Evolutionary conservation across 129 eudicot species (phyloP).

Genomic region (Calendula officinalis): DNA sequence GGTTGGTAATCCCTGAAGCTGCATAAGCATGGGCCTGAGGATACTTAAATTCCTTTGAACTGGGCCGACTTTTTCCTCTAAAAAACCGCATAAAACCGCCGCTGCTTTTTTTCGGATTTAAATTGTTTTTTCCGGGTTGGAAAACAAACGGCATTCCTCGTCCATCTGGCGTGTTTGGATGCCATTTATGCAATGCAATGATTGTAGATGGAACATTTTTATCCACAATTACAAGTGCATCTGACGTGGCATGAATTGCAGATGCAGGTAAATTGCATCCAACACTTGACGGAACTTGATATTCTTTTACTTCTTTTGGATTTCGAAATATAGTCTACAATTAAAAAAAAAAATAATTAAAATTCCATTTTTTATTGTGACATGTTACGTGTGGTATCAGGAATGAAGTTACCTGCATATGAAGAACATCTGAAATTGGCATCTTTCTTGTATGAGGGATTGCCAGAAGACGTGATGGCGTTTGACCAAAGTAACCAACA

Average conservation of each 20-base stretch:
- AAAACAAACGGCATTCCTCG: conserved; percentile 80
- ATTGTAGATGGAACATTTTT: conserved; percentile 69
- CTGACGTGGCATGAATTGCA: conserved; percentile 75
- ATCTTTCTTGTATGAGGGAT: conserved; percentile 78
- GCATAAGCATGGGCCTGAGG: conserved; percentile 84
- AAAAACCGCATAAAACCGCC: conserved; percentile 82
- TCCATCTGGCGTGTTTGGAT: conserved; percentile 94
- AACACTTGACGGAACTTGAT: conserved; percentile 66
- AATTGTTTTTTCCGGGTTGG: conserved; percentile 64
- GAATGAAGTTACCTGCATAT: conserved; percentile 61
- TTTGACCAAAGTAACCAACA: conserved; percentile 89
- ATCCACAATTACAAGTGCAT: conserved; percentile 76
- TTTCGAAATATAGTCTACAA: conserved; percentile 82
- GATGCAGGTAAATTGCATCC: conserved; percentile 94
- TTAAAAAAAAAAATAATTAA: not conserved
- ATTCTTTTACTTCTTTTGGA: conserved; percentile 69
- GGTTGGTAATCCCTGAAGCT: conserved; percentile 63
- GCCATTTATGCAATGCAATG: conserved; percentile 93
- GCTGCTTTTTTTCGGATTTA: conserved; percentile 52
- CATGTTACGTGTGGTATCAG: not conserved
- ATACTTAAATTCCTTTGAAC: conserved; percentile 53
- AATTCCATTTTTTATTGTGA: not conserved
- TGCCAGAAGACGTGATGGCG: conserved; percentile 88
- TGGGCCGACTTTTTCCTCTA: conserved; percentile 43
- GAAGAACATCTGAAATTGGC: conserved; percentile 88